Evolutionary conservation across 495 filamentous ascomycete genomes (phyloP).

Genomic region (Penicillium cataractarum): DNA sequence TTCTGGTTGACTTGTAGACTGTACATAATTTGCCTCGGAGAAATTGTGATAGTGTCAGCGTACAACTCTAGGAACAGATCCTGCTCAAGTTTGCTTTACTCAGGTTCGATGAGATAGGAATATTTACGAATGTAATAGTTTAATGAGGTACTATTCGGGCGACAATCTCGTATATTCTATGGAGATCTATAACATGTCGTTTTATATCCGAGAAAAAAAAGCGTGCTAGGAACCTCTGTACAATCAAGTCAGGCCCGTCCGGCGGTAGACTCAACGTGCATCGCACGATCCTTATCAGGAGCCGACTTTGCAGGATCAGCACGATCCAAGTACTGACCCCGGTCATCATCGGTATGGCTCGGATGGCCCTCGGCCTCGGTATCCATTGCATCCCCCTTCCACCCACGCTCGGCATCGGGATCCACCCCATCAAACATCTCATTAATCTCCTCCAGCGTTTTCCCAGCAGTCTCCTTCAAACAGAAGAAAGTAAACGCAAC

Average conservation of each 20-base stretch:
- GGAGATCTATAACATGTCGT: neutral
- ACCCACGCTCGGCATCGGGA: constrained; percentile 22
- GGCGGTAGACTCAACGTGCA: constrained; percentile 23
- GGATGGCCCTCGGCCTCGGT: constrained; percentile 8
- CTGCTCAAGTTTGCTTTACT: too few relatives aligned
- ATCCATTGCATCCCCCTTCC: constrained; percentile 17
- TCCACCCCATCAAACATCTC: constrained; percentile 54
- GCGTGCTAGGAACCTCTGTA: neutral
- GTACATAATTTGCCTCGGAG: neutral
- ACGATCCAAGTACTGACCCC: constrained; percentile 1
- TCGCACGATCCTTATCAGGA: constrained; percentile 10
- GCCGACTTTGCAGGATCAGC: constrained; percentile 12
- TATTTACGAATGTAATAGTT: neutral
- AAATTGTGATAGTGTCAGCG: too few relatives aligned
- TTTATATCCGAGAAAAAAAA: neutral
- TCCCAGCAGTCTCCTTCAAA: constrained; percentile 66
- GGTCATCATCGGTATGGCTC: neutral
- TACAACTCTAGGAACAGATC: too few relatives aligned
- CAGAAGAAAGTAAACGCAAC: constrained; percentile 47
- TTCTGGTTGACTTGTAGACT: neutral
- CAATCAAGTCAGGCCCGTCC: constrained; percentile 18
- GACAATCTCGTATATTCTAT: neutral
- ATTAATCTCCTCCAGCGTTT: constrained; percentile 74
- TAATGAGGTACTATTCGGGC: neutral
- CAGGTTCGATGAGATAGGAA: neutral